Conservation (phyloP, 2,329 filamentous ascomycete species). For the Aspergillus sp. region DNA sequence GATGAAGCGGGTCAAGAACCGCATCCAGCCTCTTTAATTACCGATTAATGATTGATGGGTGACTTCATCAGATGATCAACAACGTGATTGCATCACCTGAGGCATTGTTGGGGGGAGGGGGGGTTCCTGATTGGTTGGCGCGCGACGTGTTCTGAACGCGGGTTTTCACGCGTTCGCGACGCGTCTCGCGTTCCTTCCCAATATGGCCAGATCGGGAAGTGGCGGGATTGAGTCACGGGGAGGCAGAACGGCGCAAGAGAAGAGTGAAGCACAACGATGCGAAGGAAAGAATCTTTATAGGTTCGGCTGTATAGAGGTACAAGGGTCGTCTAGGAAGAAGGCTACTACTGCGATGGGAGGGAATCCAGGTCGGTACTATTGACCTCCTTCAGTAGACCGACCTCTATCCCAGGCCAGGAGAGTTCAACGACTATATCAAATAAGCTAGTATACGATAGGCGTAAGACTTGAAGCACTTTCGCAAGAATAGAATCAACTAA, state of each 20-base stretch:
- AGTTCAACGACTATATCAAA: background rate
- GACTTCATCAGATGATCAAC: no score
- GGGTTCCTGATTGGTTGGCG: constrained; percentile 5
- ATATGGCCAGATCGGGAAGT: constrained; percentile 15
- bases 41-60: no score
- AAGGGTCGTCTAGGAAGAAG: no score
- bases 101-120: constrained; percentile 19
- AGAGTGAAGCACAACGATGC: no score
- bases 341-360: constrained; percentile 3
- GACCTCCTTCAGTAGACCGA: background rate
- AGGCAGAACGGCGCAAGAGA: no score
- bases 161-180: constrained; percentile 12
- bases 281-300: background rate
- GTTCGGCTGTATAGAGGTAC: background rate
- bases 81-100: no score
- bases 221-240: background rate
- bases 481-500: background rate
- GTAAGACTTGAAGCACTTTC: no score
- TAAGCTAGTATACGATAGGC: background rate
- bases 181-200: background rate
- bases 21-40: no score
- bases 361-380: constrained; percentile 6
- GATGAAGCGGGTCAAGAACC: no score
- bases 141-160: constrained; percentile 4
- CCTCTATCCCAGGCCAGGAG: constrained; percentile 1